Percentiles rank a stretch among this genome's conserved stretches.
phyloP scores from a whole-genome alignment of 805 yeast genomes.

The Brettanomyces sp. region DNA sequence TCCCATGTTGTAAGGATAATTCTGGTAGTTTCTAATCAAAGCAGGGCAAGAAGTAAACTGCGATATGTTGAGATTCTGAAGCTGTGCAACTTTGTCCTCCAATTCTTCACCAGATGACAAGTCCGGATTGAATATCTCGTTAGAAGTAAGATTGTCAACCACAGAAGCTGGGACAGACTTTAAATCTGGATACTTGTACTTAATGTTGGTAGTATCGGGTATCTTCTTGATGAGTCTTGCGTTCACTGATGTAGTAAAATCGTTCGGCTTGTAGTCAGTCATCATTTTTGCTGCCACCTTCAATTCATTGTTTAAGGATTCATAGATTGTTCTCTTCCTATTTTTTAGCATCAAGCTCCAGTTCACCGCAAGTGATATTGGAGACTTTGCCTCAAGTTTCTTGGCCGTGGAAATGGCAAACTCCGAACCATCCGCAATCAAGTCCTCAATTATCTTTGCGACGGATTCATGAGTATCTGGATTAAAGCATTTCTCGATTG shows the following conservation, averaged over 20 bases:
- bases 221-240: constrained; percentile 42
- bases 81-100: constrained; percentile 12
- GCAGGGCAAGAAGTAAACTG: constrained; percentile 25
- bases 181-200: constrained; percentile 32
- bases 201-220: constrained; percentile 14
- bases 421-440: constrained; percentile 45
- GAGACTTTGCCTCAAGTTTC: constrained; percentile 58
- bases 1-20: constrained; percentile 59
- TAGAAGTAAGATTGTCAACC: constrained; percentile 37
- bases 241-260: constrained; percentile 42
- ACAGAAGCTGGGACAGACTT: constrained; percentile 58
- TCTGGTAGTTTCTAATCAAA: constrained; percentile 27
- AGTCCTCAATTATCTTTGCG: constrained; percentile 46
- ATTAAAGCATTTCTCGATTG: constrained; percentile 64
- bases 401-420: constrained; percentile 56
- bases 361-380: constrained; percentile 68
- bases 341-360: constrained; percentile 61
- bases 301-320: constrained; percentile 67
- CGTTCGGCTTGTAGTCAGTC: constrained; percentile 35
- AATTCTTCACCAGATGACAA: constrained; percentile 6
- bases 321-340: constrained; percentile 43
- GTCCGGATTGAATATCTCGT: constrained; percentile 19
- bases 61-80: constrained; percentile 29
- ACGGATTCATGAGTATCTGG: constrained; percentile 29
- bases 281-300: constrained; percentile 70